Evolutionary conservation across 305 asterid genomes (phyloP), one percentile per base, ranked within the genome.

Genomic region (Fraxinus platypoda): DNA sequence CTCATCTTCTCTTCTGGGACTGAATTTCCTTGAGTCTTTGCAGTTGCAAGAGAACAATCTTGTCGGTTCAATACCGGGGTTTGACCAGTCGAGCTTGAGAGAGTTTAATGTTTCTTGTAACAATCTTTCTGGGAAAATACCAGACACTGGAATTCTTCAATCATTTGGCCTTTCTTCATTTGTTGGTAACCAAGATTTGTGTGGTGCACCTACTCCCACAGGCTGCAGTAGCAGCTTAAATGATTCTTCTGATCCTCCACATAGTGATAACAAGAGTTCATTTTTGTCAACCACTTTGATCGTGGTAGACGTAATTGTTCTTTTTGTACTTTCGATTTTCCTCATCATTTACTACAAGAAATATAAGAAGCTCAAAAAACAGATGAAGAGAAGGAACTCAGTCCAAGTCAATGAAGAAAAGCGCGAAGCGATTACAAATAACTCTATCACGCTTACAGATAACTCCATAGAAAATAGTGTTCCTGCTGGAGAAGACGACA

Each of bases 71-170:
- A 80, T 93, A 71, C 94, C 92, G 1, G 57, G 74, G 23, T 88
- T 89, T 83, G 80, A 86, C 80, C 95, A 89, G 79, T 82, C 89
- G 12, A 87, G 81, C 78, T 83, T 93, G 82, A 85, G 59, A 84
- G 73, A 76, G 23, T 86, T 92, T 87, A 92, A 89, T 46, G 91
- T 93, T 6, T 92, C 95, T 8, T 1, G 85, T 83, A 92, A 91
- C 81, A 79, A 87, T 79, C 92, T 90, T 38, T 87, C 95, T 0
- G 94, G 93, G 33, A 43, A 81, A 74, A 87, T 93, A 77, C 94
- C 95, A 34, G 83, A 76, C 43, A 90, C 94, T 4, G 75, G 4
- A 81, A 75, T 87, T 38, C 92, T 92, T 46, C 86, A 74, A 68
- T 86, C 91, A 2, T 80, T 81, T 25, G 76, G 34, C 57, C 6